phyloP scores from a whole-genome alignment of 768 basidiomycete genomes.

The Cyathus striatus region DNA sequence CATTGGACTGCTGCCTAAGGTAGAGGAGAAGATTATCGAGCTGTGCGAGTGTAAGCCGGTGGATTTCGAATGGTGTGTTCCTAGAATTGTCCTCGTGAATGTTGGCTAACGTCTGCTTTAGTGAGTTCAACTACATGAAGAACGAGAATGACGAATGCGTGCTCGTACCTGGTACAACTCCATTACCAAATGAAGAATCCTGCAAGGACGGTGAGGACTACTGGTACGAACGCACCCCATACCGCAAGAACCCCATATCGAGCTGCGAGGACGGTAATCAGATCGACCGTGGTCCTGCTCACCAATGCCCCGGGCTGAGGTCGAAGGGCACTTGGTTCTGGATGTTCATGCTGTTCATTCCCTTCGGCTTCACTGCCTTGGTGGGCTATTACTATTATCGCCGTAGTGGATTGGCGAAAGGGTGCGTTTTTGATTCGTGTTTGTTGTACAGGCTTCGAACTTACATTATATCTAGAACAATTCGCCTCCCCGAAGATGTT shows the following conservation, averaged over 20 bases:
- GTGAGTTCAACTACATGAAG: slow-evolving; percentile 89
- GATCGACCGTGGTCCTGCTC: slow-evolving; percentile 69
- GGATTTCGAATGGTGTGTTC: slow-evolving; percentile 98
- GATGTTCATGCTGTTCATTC: slow-evolving; percentile 70
- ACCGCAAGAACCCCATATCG: slow-evolving; percentile 88
- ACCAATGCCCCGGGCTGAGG: slow-evolving; percentile 78
- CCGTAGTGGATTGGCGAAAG: slow-evolving; percentile 65
- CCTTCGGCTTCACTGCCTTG: slow-evolving; percentile 71
- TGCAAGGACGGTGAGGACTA: slow-evolving; percentile 62
- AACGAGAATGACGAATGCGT: slow-evolving; percentile 71
- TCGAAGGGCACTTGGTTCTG: slow-evolving; percentile 81
- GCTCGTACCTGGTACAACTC: slow-evolving; percentile 60
- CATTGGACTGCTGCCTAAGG: slow-evolving; percentile 67
- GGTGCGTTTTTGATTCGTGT: slow-evolving; percentile 42
- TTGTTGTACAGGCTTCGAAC: slow-evolving; percentile 3
- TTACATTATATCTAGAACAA: slow-evolving; percentile 43
- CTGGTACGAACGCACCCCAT: slow-evolving; percentile 94
- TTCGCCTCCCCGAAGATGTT: slow-evolving; percentile 71
- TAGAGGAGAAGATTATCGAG: slow-evolving; percentile 44
- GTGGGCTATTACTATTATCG: slow-evolving; percentile 81
- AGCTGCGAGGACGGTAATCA: slow-evolving; percentile 76
- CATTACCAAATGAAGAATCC: slow-evolving; percentile 57
- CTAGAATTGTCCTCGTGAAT: too few relatives aligned
- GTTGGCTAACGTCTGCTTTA: slow-evolving; percentile 20
- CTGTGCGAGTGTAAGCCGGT: slow-evolving; percentile 68